Evolutionary conservation across 2,329 filamentous ascomycete genomes (phyloP), one percentile per base, ranked within the genome.

Genomic region (Plenodomus lindquistii): DNA sequence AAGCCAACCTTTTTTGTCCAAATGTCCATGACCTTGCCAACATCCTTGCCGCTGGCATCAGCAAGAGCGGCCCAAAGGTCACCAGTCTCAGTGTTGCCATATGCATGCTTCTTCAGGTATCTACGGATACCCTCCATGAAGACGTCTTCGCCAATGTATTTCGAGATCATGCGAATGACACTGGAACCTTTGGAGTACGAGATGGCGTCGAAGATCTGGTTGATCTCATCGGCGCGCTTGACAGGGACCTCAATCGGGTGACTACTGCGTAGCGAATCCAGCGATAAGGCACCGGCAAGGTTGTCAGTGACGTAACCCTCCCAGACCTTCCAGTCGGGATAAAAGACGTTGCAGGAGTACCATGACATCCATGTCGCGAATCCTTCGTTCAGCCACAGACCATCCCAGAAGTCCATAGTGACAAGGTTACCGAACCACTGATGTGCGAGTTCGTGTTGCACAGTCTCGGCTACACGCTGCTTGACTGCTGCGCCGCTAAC

Each of bases 381-480:
- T 29, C 90, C 90, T 73, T 95, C 90, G 72, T 97, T 97, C 44
- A 97, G 83, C 93, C 93, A 97, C 7, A 97, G 78, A 45, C 92
- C 93, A 73, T 97, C 91, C 93, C 93, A 97, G 81, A 95, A 97
- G 73, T 96, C 91, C 91, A 97, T 97, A 44, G 93, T 97, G 21
- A 97, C 93, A 44, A 97, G 78, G 76, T 97, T 97, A 55, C 93
- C 93, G 67, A 97, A 97, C 93, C 93, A 97, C 75, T 97, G 93
- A 75, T 97, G 93, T 35, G 93, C 93, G 69, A 97, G 80, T 73
- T 97, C 93, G 77, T 97, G 93, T 79, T 97, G 92, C 21, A 97
- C 93, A 35, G 94, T 91, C 73, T 97, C 93, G 43, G 93, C 93
- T 45, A 97, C 89, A 34, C 92, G 86, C 77, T 97, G 89, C 78